Conservation (phyloP, 345 rosid species). For the Lagerstroemia speciosa region DNA sequence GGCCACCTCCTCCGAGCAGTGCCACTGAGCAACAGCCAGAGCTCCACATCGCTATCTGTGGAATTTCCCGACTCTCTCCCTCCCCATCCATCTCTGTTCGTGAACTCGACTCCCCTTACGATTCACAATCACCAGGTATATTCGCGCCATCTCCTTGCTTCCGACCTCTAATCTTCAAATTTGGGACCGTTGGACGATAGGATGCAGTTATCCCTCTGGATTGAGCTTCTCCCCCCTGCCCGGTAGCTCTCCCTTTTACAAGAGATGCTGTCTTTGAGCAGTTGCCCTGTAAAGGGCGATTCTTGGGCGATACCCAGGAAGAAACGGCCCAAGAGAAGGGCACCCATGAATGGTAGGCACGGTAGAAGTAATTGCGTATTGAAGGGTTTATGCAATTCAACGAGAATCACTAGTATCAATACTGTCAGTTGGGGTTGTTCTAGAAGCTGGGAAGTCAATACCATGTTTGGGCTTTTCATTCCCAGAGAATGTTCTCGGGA, state of each 20-base stretch:
- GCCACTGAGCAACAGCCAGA: neutral
- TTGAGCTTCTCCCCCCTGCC: conserved; percentile 20
- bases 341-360: neutral
- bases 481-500: conserved; percentile 21
- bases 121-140: neutral
- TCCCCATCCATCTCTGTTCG: neutral
- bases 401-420: neutral
- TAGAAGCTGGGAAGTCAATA: neutral
- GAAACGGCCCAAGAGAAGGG: conserved; percentile 4
- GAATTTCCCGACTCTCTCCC: neutral
- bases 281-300: conserved; percentile 38
- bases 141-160: neutral
- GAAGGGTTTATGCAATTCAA: neutral
- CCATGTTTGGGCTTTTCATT: conserved; percentile 5
- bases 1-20: neutral
- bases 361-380: neutral
- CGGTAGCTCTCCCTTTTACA: conserved; percentile 7
- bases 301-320: conserved; percentile 32
- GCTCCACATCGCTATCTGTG: neutral
- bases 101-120: neutral
- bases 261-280: conserved; percentile 66
- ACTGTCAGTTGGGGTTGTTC: conserved; percentile 12
- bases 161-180: neutral
- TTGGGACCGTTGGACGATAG: neutral
- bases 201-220: conserved; percentile 12